Evolutionary conservation across 2,329 filamentous ascomycete species (phyloP), one percentile per base, ranked within the genome.

Genomic region (Pestalotiopsis sp.): DNA sequence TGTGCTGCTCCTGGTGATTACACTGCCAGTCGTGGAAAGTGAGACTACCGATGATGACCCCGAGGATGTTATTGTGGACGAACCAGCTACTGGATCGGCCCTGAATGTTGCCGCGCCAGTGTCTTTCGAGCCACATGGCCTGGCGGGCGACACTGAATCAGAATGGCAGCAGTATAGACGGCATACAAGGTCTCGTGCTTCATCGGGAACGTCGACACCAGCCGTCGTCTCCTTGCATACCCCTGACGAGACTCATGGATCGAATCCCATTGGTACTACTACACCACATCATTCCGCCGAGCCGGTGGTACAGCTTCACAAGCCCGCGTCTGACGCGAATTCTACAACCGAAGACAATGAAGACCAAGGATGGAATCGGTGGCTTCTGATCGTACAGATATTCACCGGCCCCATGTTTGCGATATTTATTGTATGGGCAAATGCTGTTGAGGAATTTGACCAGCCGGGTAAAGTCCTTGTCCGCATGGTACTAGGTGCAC

Each of bases 321-420:
- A 75, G 64, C 72, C 74, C 52, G 71, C 70, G 23, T 72, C 77
- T 4, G 75, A 74, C 1, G 65, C 72, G 14, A 59, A 61, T 72
- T 75, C 66, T 72, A 80, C 69, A 5, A 7, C 73, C 17, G 63
- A 66, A 38, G 59, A 36, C 14, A 78, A 82, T 11, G 83, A 84
- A 61, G 78, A 81, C 2, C 85, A 87, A 67, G 86, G 90, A 38
- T 98, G 96, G 95, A 97, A 95, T 75, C 89, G 94, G 66, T 99
- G 96, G 95, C 88, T 99, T 3, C 88, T 97, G 13, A 89, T 91
- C 13, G 80, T 96, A 11, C 97, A 99, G 75, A 86, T 96, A 63
- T 94, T 98, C 77, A 93, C 92, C 0, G 94, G 95, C 0, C 96
- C 96, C 0, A 80, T 96, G 25, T 97, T 98, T 79, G 89, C 95